Evolutionary conservation across 495 filamentous ascomycete genomes (phyloP).

Genomic region (Elasticomyces elasticus): DNA sequence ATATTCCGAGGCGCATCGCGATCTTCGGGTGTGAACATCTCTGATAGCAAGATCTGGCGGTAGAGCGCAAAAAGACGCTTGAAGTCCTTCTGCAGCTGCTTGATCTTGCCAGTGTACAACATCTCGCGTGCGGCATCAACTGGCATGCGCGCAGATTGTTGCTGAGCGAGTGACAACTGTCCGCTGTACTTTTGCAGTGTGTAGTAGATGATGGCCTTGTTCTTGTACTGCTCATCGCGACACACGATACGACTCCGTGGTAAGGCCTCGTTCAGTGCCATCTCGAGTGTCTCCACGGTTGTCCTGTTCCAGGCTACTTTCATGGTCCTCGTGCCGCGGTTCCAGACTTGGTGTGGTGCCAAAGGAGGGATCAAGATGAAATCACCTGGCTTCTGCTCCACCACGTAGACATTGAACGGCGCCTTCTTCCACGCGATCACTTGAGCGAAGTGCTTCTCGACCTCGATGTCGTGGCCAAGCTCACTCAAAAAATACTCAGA

Average conservation of each 20-base stretch:
- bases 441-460: conserved; percentile 92
- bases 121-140: conserved; percentile 9
- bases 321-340: conserved; percentile 85
- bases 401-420: conserved; percentile 82
- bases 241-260: conserved; percentile 83
- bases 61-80: conserved; percentile 64
- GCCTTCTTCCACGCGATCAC: conserved; percentile 87
- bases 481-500: conserved; percentile 86
- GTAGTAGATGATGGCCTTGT: conserved; percentile 87
- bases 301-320: conserved; percentile 99
- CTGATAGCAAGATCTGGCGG: conserved; percentile 66
- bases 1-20: conserved; percentile 43
- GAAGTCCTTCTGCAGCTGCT: conserved; percentile 67
- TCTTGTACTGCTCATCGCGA: conserved; percentile 98
- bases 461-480: conserved; percentile 89
- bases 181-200: conserved; percentile 67
- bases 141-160: conserved; percentile 32
- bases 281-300: conserved; percentile 76
- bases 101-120: conserved; percentile 38
- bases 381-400: conserved; percentile 86
- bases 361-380: conserved; percentile 92
- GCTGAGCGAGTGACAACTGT: conserved; percentile 47
- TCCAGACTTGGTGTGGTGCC: conserved; percentile 98
- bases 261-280: conserved; percentile 76
- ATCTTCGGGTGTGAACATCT: conserved; percentile 60